Evolutionary conservation across 176 grass and related monocot species (phyloP).

Genomic region (Zizania latifolia): DNA sequence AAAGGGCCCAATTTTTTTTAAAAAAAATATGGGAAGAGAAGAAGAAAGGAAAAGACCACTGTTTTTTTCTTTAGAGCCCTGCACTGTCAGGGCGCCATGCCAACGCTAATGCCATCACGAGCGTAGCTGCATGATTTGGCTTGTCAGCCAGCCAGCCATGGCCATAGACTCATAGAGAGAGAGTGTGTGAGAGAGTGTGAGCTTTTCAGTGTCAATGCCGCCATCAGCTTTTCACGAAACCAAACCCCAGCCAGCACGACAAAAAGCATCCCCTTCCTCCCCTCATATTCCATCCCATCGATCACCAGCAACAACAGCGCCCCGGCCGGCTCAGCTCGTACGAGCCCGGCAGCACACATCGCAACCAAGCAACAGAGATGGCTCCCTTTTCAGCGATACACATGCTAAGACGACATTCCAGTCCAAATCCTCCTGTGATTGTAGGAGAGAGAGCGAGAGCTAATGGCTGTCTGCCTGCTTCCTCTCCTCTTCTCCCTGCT

Average conservation of each 20-base stretch:
- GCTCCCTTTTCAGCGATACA: background rate
- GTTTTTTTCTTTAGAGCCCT: conserved; percentile 10
- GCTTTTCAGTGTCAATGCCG: conserved; percentile 51
- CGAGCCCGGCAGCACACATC: background rate
- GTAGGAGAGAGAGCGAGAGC: background rate
- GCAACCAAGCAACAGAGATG: background rate
- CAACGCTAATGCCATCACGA: conserved; percentile 51
- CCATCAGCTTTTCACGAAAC: conserved; percentile 31
- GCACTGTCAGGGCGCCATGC: conserved; percentile 41
- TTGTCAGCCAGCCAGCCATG: conserved; percentile 31
- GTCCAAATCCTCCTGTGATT: background rate
- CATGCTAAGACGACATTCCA: background rate
- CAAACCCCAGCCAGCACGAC: conserved; percentile 34
- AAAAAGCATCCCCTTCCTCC: conserved; percentile 25
- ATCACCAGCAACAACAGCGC: conserved; percentile 14
- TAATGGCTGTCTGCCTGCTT: too few species aligned
- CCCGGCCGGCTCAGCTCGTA: background rate
- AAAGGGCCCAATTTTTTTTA: background rate
- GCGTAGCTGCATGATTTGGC: conserved; percentile 51
- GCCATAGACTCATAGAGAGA: background rate
- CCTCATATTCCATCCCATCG: conserved; percentile 41
- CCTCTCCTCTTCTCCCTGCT: background rate
- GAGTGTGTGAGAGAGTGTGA: background rate
- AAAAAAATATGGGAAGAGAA: background rate
- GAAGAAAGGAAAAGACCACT: background rate